A percentile compares a stretch with the other conserved stretches of the same genome.
phyloP scores from a whole-genome alignment of 495 filamentous ascomycete species.

The Penicillium paxilli region DNA sequence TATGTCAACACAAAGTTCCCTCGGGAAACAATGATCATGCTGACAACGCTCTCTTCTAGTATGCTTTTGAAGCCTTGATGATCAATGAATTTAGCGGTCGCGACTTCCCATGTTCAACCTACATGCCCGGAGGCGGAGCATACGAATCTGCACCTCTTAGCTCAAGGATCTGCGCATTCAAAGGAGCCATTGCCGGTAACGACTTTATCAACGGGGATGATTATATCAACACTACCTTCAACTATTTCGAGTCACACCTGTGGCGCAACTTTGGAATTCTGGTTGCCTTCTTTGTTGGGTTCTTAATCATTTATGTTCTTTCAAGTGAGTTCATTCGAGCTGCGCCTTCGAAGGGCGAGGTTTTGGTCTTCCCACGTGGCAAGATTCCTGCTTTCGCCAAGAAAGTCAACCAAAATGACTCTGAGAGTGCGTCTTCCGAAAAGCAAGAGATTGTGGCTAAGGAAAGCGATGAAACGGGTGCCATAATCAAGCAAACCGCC shows the following conservation, averaged over 20 bases:
- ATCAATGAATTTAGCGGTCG: conserved; percentile 82
- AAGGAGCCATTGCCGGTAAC: conserved; percentile 62
- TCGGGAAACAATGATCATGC: neutral
- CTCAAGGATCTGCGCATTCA: conserved; percentile 56
- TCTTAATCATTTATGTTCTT: conserved; percentile 65
- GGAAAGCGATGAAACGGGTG: conserved; percentile 28
- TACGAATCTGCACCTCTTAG: conserved; percentile 50
- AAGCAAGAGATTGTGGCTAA: conserved; percentile 55
- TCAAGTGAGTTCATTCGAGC: conserved; percentile 74
- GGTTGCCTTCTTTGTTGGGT: conserved; percentile 68
- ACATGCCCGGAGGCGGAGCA: conserved; percentile 52
- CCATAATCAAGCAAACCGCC: conserved; percentile 57
- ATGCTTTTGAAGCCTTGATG: conserved; percentile 86
- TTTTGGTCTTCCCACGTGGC: conserved; percentile 80
- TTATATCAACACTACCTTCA: conserved; percentile 63
- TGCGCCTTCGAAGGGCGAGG: conserved; percentile 83
- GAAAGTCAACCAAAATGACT: conserved; percentile 42
- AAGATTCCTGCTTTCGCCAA: conserved; percentile 63
- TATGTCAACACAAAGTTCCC: neutral
- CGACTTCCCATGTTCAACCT: conserved; percentile 60
- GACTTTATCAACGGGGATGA: conserved; percentile 61
- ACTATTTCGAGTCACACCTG: conserved; percentile 60
- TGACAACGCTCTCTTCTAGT: conserved; percentile 31
- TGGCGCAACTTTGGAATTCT: conserved; percentile 87
- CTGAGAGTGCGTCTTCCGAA: conserved; percentile 31